phyloP scores from a whole-genome alignment of 2,329 filamentous ascomycete genomes.

The Aspergillus carbonarius region DNA sequence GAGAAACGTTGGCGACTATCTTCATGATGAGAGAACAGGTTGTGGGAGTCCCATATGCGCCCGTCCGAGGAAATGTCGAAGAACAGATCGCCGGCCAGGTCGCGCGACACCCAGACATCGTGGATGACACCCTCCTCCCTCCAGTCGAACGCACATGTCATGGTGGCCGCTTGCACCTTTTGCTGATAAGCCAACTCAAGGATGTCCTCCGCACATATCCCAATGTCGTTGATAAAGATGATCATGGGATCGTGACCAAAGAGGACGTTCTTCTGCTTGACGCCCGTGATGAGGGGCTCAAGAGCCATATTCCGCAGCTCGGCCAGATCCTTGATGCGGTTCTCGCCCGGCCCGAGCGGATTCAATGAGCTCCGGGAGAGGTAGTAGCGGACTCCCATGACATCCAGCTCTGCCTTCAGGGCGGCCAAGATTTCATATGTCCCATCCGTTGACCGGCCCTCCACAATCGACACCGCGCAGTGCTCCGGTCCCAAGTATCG shows the following conservation, averaged over 20 bases:
- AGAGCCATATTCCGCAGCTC: background rate
- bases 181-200: background rate
- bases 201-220: background rate
- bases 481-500: background rate
- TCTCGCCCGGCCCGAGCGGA: background rate
- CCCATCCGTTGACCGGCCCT: background rate
- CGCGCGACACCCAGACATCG: background rate
- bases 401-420: background rate
- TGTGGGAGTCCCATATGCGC: background rate
- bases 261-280: background rate
- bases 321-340: background rate
- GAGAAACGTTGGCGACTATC: background rate
- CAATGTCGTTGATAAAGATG: background rate
- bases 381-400: background rate
- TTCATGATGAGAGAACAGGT: background rate
- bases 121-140: background rate
- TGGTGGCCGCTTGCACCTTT: background rate
- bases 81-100: background rate
- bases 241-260: background rate
- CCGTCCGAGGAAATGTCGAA: background rate
- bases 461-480: background rate
- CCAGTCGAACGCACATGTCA: background rate
- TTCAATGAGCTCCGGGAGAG: background rate
- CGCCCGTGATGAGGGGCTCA: background rate
- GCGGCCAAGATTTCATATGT: background rate